Base-by-base conservation (phyloP, 2,329 filamentous ascomycete species). In the Trichoderma simmonsii region DNA sequence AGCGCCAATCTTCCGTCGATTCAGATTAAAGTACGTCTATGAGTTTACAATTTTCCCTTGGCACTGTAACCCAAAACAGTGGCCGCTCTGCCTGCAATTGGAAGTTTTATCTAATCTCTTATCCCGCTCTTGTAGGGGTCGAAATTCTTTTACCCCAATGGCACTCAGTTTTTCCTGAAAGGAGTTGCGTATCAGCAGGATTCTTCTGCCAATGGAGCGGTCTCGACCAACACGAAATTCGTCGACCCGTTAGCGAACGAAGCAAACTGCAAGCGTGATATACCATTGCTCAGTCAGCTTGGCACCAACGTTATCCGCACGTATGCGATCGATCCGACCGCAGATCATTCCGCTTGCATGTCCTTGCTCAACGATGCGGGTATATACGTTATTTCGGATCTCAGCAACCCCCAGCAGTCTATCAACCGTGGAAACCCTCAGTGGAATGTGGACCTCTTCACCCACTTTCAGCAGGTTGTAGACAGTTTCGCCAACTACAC, bases 141-240 rank as follows among this genome's bases (percentile, higher is more conserved):
- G 80, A 95, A 96, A 83, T 95, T 98, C 87, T 98, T 97, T 87
- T 95, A 92, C 86, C 88, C 93, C 82, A 92, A 91, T 77, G 86
- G 86, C 74, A 88, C 86, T 24, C 85, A 88, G 77, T 88, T 88
- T 84, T 97, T 90, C 87, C 93, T 98, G 82, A 93, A 92, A 83
- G 96, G 96, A 85, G 87, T 99, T 77, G 96, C 96, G 76, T 99
- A 99, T 85, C 96, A 99, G 86, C 90, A 95, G 85, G 93, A 95
- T 77, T 86, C 86, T 75, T 86, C 85, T 75, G 85, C 88, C 66
- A 87, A 86, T 64, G 87, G 89, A 73, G 79, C 79, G 71, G 84
- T 85, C 70, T 85, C 73, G 73, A 73, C 84, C 70, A 80, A 79
- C 72, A 81, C 82, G 71, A 86, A 85, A 73, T 98, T 95, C 86